Evolutionary conservation across 2,329 filamentous ascomycete species (phyloP).

Genomic region (Talaromyces sp.): DNA sequence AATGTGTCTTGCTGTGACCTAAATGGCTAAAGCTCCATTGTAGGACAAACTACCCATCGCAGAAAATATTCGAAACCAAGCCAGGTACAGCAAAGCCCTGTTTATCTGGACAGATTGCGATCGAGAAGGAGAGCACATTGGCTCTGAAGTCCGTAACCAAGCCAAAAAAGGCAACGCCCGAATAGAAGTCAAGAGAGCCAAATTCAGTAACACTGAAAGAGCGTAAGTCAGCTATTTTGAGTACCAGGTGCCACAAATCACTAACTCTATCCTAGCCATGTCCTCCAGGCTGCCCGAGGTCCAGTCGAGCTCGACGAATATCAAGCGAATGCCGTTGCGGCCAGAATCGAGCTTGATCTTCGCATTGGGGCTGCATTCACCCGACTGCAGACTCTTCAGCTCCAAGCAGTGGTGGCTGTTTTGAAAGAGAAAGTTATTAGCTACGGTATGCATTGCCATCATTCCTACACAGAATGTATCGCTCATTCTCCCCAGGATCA

Average conservation of each 20-base stretch:
- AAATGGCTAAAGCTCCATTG: conserved; percentile 15
- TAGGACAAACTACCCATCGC: conserved; percentile 80
- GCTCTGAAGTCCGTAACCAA: conserved; percentile 82
- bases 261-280: conserved; percentile 63
- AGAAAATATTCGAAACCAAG: conserved; percentile 80
- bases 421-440: conserved; percentile 71
- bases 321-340: conserved; percentile 83
- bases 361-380: conserved; percentile 93
- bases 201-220: conserved; percentile 94
- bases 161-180: conserved; percentile 72
- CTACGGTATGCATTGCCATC: conserved; percentile 64
- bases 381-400: conserved; percentile 76
- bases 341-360: conserved; percentile 89
- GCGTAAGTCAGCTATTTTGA: conserved; percentile 59
- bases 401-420: conserved; percentile 71
- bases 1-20: background rate
- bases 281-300: conserved; percentile 77
- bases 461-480: background rate
- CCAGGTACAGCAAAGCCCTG: conserved; percentile 69
- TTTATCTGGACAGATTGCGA: conserved; percentile 99
- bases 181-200: conserved; percentile 81
- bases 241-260: too few species aligned
- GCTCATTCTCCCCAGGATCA: conserved; percentile 59
- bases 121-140: conserved; percentile 95
- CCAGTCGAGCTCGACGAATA: conserved; percentile 79